Conservation (phyloP, 2,329 filamentous ascomycete species). For the Alternaria atra region DNA sequence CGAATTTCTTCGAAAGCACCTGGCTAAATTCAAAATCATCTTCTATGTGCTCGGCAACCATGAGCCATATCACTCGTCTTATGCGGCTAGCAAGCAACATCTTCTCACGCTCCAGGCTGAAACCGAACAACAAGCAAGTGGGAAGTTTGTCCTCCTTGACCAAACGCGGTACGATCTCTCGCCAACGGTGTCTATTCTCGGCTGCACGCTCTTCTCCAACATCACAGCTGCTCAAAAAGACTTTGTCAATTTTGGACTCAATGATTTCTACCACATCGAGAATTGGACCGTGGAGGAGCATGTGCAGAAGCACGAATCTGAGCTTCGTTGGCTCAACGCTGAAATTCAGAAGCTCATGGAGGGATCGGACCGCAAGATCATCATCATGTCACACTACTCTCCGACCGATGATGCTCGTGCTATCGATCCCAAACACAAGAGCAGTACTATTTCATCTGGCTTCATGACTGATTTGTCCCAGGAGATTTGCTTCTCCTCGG, state of each 20-base stretch:
- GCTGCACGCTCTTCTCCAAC: too few species aligned
- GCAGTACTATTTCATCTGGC: slow-evolving; percentile 32
- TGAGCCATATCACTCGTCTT: slow-evolving; percentile 18
- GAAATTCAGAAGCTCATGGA: slow-evolving; percentile 38
- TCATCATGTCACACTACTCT: slow-evolving; percentile 57
- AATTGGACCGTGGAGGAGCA: slow-evolving; percentile 45
- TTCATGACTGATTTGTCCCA: slow-evolving; percentile 55
- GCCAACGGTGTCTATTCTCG: too few species aligned
- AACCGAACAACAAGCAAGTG: too few species aligned
- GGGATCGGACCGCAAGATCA: slow-evolving; percentile 32
- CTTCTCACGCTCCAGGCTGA: neutral
- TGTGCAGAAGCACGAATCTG: slow-evolving; percentile 49
- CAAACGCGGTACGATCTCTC: too few species aligned
- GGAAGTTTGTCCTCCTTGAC: too few species aligned
- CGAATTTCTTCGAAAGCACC: slow-evolving; percentile 19
- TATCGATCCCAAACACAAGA: slow-evolving; percentile 47
- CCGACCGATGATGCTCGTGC: slow-evolving; percentile 50
- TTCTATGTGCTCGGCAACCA: slow-evolving; percentile 28
- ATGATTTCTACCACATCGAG: slow-evolving; percentile 15
- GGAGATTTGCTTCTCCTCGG: slow-evolving; percentile 49
- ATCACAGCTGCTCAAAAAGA: too few species aligned
- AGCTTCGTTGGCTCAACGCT: slow-evolving; percentile 58
- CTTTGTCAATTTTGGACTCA: too few species aligned
- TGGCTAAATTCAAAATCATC: slow-evolving; percentile 19
- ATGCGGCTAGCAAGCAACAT: slow-evolving; percentile 23